Base-by-base conservation (phyloP, 2,329 filamentous ascomycete genomes). In the Alternaria sp. region DNA sequence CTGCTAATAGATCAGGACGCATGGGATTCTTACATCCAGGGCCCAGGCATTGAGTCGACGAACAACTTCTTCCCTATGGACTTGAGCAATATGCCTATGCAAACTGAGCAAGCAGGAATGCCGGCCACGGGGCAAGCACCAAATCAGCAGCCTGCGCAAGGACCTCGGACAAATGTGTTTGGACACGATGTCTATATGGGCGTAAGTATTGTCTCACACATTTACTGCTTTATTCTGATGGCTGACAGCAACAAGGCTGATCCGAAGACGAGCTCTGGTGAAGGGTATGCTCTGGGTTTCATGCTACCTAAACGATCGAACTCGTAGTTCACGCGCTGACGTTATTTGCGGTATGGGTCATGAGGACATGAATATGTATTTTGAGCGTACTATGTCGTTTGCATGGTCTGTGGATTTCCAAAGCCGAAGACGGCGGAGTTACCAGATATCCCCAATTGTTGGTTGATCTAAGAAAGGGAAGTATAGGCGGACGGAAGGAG, bases 1-100 rank as follows among this genome's bases (percentile, higher is more conserved):
- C 62, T 20, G 63, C 63, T 71, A 54, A 70, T 54, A 25, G 12
- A 3, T 4, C 30, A 75, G 74, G 86, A 90, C 63, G 87, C 88
- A 28, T 91, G 88, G 88, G 89, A 91, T 72, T 86, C 84, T 7
- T 91, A 90, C 68, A 86, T 91, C 49, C 88, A 90, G 74, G 87
- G 86, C 54, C 82, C 86, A 6, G 82, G 69, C 38, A 74, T 81
- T 59, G 81, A 83, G 50, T 69, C 78, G 2, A 71, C 71, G 11
- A 77, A 75, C 58, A 75, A 75, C 20, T 81, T 82, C 71, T 83
- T 82, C 70, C 80, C 81, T 0, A 81, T 81, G 79, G 81, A 81
- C 66, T 22, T 77, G 20, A 67, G 70, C 40, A 67, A 64, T 43
- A 78, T 74, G 65, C 76, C 64, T 14, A 72, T 74, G 71, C 76